These are phyloP conservation scores for Globisporangium carolinianum DNA, from an alignment of 352 stramenopile genomes.

Conservation along the genomic window DNA sequence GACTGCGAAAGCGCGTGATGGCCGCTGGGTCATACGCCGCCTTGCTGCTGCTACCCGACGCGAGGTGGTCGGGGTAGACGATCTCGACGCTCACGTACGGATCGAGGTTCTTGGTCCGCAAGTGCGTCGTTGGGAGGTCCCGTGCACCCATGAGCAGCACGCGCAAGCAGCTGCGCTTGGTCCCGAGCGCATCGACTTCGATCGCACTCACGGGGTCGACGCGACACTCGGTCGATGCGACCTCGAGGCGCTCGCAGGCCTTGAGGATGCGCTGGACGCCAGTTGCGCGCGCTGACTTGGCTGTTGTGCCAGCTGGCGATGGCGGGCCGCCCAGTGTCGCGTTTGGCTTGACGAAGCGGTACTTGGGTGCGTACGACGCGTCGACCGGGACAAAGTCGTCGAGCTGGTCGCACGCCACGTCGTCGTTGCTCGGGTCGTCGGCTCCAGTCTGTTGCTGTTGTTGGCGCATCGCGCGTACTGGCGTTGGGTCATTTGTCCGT, in stretches of 20 bases:
- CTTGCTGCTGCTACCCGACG: neutral
- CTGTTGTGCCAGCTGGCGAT: conserved; percentile 6
- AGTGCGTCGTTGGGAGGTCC: conserved; percentile 51
- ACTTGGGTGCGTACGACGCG: conserved; percentile 37
- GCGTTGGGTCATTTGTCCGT: too few relatives aligned
- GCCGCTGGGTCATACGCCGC: neutral
- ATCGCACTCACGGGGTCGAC: conserved; percentile 46
- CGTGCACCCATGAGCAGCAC: conserved; percentile 39
- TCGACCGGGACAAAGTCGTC: conserved; percentile 42
- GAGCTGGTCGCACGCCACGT: conserved; percentile 36
- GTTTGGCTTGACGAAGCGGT: conserved; percentile 27
- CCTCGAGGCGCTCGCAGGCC: conserved; percentile 47
- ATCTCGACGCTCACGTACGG: conserved; percentile 60
- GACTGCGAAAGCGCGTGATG: conserved; percentile 36
- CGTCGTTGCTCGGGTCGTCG: conserved; percentile 12
- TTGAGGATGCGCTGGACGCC: conserved; percentile 44
- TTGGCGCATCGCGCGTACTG: neutral
- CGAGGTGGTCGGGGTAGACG: conserved; percentile 41
- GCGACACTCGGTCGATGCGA: conserved; percentile 31
- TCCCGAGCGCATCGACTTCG: conserved; percentile 50
- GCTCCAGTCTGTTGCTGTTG: neutral
- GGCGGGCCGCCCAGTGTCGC: neutral
- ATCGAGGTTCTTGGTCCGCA: conserved; percentile 67
- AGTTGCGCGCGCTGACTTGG: conserved; percentile 11
- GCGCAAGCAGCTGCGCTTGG: conserved; percentile 46